These are phyloP conservation scores for Barbarea vulgaris DNA, from an alignment of 345 rosid species.

Conservation along the genomic window DNA sequence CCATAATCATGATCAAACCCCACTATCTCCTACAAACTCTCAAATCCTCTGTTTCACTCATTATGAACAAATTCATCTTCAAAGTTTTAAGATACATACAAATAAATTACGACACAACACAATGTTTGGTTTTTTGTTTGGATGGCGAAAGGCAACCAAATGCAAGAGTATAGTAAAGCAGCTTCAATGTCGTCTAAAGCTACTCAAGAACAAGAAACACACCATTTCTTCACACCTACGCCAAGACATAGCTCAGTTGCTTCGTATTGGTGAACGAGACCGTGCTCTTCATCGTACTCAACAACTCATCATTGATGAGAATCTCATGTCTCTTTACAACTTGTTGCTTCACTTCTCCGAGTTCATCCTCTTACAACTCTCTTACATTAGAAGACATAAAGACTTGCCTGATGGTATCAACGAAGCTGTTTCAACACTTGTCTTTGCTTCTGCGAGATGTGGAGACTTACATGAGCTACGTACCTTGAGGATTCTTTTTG, in stretches of 20 bases:
- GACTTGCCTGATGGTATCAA: slow-evolving; percentile 71
- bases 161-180: slow-evolving; percentile 63
- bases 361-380: slow-evolving; percentile 48
- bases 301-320: slow-evolving; percentile 62
- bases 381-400: slow-evolving; percentile 71
- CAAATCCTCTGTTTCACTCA: slow-evolving; percentile 15
- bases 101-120: no score
- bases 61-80: not conserved
- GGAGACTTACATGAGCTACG: slow-evolving; percentile 88
- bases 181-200: slow-evolving; percentile 60
- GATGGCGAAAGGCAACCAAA: slow-evolving; percentile 82
- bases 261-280: slow-evolving; percentile 55
- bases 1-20: slow-evolving; percentile 24
- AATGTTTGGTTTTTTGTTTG: slow-evolving; percentile 71
- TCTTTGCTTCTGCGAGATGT: slow-evolving; percentile 83
- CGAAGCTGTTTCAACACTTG: slow-evolving; percentile 80
- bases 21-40: slow-evolving; percentile 32
- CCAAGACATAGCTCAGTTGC: slow-evolving; percentile 64
- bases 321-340: slow-evolving; percentile 50
- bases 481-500: slow-evolving; percentile 60
- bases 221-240: slow-evolving; percentile 59
- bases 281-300: slow-evolving; percentile 62
- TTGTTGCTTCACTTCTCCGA: slow-evolving; percentile 67
- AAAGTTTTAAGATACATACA: not conserved
- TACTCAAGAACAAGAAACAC: slow-evolving; percentile 62